phyloP scores from a whole-genome alignment of 352 stramenopile genomes.

The Globisporangium solare region DNA sequence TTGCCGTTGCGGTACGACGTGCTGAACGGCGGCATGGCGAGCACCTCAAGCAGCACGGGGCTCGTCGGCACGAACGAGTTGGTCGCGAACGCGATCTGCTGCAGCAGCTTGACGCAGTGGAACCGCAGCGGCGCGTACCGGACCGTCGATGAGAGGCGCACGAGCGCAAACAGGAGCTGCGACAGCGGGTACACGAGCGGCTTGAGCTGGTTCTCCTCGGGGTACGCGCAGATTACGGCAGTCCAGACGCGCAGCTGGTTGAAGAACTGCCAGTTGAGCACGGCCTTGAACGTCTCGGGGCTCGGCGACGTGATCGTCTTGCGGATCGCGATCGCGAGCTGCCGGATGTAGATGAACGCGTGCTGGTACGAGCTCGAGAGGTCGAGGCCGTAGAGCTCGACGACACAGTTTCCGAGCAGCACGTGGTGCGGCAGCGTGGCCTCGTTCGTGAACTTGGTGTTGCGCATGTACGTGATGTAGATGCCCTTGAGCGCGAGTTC shows the following conservation, averaged over 20 bases:
- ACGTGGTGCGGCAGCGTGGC: slow-evolving; percentile 76
- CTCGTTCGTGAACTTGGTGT: slow-evolving; percentile 94
- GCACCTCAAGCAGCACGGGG: slow-evolving; percentile 91
- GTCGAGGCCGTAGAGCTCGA: slow-evolving; percentile 97
- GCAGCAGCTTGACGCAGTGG: slow-evolving; percentile 95
- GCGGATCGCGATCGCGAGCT: slow-evolving; percentile 97
- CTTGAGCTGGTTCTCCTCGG: slow-evolving; percentile 78
- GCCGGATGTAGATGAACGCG: slow-evolving; percentile 98
- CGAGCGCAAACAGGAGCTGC: slow-evolving; percentile 82
- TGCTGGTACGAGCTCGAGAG: slow-evolving; percentile 97
- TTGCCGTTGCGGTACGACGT: slow-evolving; percentile 75
- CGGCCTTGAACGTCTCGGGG: slow-evolving; percentile 78
- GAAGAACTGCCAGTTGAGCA: slow-evolving; percentile 98
- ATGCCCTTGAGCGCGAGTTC: slow-evolving; percentile 94
- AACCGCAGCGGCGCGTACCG: slow-evolving; percentile 92
- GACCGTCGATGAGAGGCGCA: slow-evolving; percentile 73
- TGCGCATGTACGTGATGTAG: slow-evolving; percentile 95
- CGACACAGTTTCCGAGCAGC: slow-evolving; percentile 96
- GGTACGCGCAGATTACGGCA: slow-evolving; percentile 92
- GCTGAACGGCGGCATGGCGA: slow-evolving; percentile 89
- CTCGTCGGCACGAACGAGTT: slow-evolving; percentile 95
- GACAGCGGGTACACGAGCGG: slow-evolving; percentile 94
- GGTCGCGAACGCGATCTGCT: slow-evolving; percentile 93
- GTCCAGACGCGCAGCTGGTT: slow-evolving; percentile 97
- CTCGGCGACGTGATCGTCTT: slow-evolving; percentile 95